phyloP scores from a whole-genome alignment of 768 basidiomycete genomes.

The Hygrocybe punicea region DNA sequence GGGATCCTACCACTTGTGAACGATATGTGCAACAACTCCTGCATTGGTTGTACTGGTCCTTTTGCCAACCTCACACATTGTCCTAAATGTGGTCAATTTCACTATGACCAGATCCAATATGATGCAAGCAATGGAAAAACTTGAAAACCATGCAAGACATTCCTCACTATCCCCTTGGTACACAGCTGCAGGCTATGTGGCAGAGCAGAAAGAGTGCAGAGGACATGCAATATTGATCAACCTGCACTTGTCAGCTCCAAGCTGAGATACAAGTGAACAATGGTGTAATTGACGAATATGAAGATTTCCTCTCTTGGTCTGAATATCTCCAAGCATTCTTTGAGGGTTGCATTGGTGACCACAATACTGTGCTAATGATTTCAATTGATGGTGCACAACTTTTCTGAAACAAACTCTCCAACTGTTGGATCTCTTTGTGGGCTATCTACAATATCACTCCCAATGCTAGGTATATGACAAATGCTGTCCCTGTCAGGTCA shows the following conservation, averaged over 20 bases:
- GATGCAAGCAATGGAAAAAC: no score
- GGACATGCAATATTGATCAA: conserved; percentile 26
- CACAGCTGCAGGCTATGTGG: conserved; percentile 39
- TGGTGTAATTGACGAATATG: neutral
- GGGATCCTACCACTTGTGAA: no score
- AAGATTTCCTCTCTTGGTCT: conserved; percentile 31
- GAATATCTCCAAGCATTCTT: conserved; percentile 26
- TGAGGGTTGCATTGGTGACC: conserved; percentile 18
- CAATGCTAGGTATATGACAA: conserved; percentile 29
- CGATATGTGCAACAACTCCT: no score
- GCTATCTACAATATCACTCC: conserved; percentile 33
- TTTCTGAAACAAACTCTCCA: conserved; percentile 34
- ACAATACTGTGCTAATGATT: conserved; percentile 33
- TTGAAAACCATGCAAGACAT: conserved; percentile 26
- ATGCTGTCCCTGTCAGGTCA: conserved; percentile 28
- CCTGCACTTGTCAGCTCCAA: conserved; percentile 21
- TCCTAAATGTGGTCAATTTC: no score
- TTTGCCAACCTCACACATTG: no score
- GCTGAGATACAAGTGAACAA: conserved; percentile 9
- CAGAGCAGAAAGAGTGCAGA: conserved; percentile 20
- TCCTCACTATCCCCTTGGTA: conserved; percentile 42
- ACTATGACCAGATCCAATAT: no score
- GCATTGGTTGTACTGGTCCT: no score
- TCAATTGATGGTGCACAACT: conserved; percentile 44
- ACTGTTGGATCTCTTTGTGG: conserved; percentile 40